These are phyloP conservation scores for Chlamydomonas sphaeroides DNA, from an alignment of 139 green algal species.

Conservation along the genomic window DNA sequence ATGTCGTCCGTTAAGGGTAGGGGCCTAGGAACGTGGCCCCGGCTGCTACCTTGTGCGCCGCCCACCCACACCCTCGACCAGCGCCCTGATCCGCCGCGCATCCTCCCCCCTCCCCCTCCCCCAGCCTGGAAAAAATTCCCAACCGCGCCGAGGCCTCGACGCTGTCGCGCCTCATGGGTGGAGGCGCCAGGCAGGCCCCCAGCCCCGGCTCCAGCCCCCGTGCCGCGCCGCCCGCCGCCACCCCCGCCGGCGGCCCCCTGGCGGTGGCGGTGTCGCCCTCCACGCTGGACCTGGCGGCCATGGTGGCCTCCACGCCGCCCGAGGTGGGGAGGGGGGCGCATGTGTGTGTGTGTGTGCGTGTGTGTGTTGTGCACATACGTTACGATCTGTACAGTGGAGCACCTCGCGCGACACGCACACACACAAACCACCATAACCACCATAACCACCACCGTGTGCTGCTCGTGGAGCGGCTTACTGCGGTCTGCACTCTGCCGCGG, in stretches of 20 bases:
- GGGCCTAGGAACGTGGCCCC: too few species aligned
- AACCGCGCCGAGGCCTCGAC: slow-evolving; percentile 19
- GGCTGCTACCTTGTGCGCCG: too few species aligned
- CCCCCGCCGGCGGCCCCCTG: neutral
- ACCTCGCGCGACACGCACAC: too few species aligned
- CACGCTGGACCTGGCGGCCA: slow-evolving; percentile 26
- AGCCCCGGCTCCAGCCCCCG: neutral
- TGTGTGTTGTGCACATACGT: too few species aligned
- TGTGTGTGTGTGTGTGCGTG: neutral
- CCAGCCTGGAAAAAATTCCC: slow-evolving; percentile 38
- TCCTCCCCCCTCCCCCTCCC: neutral
- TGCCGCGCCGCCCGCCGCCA: neutral
- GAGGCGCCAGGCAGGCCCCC: neutral
- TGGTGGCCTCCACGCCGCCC: slow-evolving; percentile 8
- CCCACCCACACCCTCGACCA: too few species aligned
- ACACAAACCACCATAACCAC: too few species aligned
- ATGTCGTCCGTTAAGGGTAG: too few species aligned
- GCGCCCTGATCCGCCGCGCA: too few species aligned
- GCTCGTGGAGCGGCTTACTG: too few species aligned
- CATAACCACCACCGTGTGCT: too few species aligned
- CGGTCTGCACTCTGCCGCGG: too few species aligned
- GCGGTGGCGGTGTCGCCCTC: slow-evolving; percentile 1
- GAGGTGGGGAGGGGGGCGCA: neutral
- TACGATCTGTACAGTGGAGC: too few species aligned
- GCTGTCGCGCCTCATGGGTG: neutral